These are phyloP conservation scores for Camellia sinensis DNA, from an alignment of 148 eudicot genomes.

Conservation along the genomic window DNA sequence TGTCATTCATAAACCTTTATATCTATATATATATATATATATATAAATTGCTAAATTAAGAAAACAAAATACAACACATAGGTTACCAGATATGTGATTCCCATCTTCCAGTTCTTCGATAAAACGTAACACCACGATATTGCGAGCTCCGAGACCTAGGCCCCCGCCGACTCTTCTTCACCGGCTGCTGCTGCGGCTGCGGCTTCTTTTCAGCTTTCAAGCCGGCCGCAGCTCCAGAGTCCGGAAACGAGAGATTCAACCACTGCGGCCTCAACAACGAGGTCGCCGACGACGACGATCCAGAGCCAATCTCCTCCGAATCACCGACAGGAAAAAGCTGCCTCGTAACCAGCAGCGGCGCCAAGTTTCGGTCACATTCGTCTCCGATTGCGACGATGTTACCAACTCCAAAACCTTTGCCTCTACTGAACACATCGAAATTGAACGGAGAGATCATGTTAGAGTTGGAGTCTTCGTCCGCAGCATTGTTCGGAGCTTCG, in stretches of 20 bases:
- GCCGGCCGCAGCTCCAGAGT: slow-evolving; percentile 24
- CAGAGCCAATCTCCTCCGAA: slow-evolving; percentile 4
- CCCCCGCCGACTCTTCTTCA: slow-evolving; percentile 75
- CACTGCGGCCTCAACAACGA: slow-evolving; percentile 30
- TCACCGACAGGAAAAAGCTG: slow-evolving; percentile 47
- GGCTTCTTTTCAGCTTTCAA: slow-evolving; percentile 30
- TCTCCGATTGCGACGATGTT: background rate
- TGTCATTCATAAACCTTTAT: background rate
- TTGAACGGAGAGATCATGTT: slow-evolving; percentile 8
- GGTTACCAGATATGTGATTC: slow-evolving; percentile 89
- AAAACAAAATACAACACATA: background rate
- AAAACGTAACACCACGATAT: slow-evolving; percentile 90
- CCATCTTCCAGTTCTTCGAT: slow-evolving; percentile 91
- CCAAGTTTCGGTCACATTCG: background rate
- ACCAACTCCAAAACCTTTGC: background rate
- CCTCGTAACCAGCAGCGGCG: slow-evolving; percentile 30
- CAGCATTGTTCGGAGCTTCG: slow-evolving; percentile 31
- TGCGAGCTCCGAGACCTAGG: slow-evolving; percentile 92
- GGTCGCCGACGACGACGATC: slow-evolving; percentile 27
- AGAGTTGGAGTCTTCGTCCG: slow-evolving; percentile 27
- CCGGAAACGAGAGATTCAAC: slow-evolving; percentile 57
- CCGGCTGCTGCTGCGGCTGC: slow-evolving; percentile 43
- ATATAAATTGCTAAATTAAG: background rate
- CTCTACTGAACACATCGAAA: slow-evolving; percentile 25
- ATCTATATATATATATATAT: background rate